These are phyloP conservation scores for Escovopsis sp. DNA, from an alignment of 2,329 filamentous ascomycete species.

Conservation along the genomic window DNA sequence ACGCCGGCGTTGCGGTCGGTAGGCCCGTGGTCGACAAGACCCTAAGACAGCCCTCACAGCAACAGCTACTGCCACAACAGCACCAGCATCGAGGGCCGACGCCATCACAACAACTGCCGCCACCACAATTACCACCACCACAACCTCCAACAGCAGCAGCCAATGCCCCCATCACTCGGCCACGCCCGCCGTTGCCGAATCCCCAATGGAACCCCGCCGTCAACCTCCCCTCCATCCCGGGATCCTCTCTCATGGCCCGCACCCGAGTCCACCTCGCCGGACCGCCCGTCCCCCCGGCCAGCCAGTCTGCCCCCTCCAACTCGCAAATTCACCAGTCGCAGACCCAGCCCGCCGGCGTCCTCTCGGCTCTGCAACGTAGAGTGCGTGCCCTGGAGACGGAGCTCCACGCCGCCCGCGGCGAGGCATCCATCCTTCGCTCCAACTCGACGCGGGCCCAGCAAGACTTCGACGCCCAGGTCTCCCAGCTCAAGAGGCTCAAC, in stretches of 20 bases:
- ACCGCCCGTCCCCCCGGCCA: conserved; percentile 20
- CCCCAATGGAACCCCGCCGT: conserved; percentile 24
- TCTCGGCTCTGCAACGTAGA: conserved; percentile 35
- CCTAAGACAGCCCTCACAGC: conserved; percentile 17
- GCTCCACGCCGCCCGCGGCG: conserved; percentile 49
- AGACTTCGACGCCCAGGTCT: conserved; percentile 47
- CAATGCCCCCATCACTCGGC: conserved; percentile 8
- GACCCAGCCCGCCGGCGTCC: conserved; percentile 18
- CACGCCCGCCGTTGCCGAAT: conserved; percentile 16
- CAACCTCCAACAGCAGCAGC: too few relatives aligned
- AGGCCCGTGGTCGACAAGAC: conserved; percentile 21
- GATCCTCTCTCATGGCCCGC: conserved; percentile 6
- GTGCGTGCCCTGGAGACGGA: conserved; percentile 38
- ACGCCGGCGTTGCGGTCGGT: conserved; percentile 25
- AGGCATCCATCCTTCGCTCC: conserved; percentile 59
- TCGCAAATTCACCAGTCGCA: conserved; percentile 9
- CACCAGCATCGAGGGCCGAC: conserved; percentile 3
- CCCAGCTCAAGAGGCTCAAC: conserved; percentile 44
- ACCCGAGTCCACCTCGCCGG: conserved; percentile 8
- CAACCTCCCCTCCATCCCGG: conserved; percentile 10
- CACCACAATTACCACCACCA: too few relatives aligned
- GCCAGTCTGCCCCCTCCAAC: conserved; percentile 24
- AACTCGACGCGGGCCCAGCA: conserved; percentile 48
- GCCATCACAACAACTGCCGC: conserved; percentile 2
- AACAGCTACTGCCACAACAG: conserved; percentile 7